Base-by-base conservation (phyloP, 192 early-diverging fungal genomes). In the Podila epicladia region DNA sequence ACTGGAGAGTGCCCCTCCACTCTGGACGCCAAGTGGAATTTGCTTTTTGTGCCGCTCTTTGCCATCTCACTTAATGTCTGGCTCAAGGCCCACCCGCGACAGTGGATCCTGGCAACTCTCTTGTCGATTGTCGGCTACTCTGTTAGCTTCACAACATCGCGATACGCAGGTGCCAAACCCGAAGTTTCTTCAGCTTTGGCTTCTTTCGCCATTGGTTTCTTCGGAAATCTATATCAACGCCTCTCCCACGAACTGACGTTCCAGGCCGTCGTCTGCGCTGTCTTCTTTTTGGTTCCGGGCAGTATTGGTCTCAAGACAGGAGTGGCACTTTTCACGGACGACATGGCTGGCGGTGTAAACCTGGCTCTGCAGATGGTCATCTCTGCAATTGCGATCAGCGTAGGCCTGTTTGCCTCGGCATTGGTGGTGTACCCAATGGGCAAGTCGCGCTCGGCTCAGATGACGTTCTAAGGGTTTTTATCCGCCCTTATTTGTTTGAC, bases 241-340 rank as follows among this genome's bases (percentile, higher is more conserved):
- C 74, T 95, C 28, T 92, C 91, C 12, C 86, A 90, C 66, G 71
- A 88, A 41, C 88, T 94, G 50, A 92, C 93, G 4, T 90, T 98
- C 77, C 94, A 93, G 65, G 93, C 93, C 5, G 94, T 97, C 13
- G 82, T 97, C 31, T 88, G 92, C 33, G 95, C 93, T 3, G 91
- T 98, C 11, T 82, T 93, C 74, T 85, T 94, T 45, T 84, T 95
- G 70, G 94, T 95, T 0, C 95, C 95, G 0, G 94, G 95, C 11
- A 88, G 85, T 65, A 72, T 95, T 13, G 94, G 94, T 7, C 85
- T 96, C 45, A 73, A 84, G 65, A 73, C 77, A 0, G 84, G 75
- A 11, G 82, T 95, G 67, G 88, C 90, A 0, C 91, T 93, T 60
- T 87, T 95, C 55, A 87, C 86, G 7, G 79, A 85, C 22, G 86